Conservation (phyloP, 164 flowering plant species). For the Tetracentron sinense region DNA sequence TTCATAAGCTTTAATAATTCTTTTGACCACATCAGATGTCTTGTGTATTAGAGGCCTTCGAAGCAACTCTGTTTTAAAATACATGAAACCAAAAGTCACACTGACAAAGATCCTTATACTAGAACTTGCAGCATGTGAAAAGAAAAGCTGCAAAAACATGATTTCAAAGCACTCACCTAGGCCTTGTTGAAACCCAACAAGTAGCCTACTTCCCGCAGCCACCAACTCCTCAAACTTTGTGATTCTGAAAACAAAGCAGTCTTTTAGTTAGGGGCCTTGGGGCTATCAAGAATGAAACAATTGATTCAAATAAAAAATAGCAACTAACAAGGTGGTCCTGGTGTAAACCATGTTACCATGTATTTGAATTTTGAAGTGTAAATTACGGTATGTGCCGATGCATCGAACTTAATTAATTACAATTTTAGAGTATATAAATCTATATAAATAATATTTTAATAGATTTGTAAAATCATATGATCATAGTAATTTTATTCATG, state of each 20-base stretch:
- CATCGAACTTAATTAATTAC: no score
- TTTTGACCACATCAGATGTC: slow-evolving; percentile 39
- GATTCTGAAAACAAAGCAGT: slow-evolving; percentile 27
- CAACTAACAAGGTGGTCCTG: background rate
- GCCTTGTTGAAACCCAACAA: slow-evolving; percentile 44
- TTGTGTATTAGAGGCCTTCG: slow-evolving; percentile 43
- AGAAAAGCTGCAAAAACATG: background rate
- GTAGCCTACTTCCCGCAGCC: slow-evolving; percentile 37
- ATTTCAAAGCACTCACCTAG: slow-evolving; percentile 37
- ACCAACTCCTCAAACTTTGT: slow-evolving; percentile 54
- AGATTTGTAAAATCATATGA: no score
- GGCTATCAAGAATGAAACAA: background rate
- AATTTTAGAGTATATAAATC: background rate
- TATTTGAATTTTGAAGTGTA: no score
- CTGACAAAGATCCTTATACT: background rate
- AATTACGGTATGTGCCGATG: no score
- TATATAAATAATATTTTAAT: background rate
- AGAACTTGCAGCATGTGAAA: background rate
- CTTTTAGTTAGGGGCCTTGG: background rate
- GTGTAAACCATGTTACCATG: background rate
- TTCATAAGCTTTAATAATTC: slow-evolving; percentile 42
- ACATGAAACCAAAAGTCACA: slow-evolving; percentile 1
- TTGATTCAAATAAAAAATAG: background rate
- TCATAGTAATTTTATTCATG: no score
- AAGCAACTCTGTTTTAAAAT: slow-evolving; percentile 39